Conservation (phyloP, 2,329 filamentous ascomycete genomes). For the Calonectria hongkongensis region DNA sequence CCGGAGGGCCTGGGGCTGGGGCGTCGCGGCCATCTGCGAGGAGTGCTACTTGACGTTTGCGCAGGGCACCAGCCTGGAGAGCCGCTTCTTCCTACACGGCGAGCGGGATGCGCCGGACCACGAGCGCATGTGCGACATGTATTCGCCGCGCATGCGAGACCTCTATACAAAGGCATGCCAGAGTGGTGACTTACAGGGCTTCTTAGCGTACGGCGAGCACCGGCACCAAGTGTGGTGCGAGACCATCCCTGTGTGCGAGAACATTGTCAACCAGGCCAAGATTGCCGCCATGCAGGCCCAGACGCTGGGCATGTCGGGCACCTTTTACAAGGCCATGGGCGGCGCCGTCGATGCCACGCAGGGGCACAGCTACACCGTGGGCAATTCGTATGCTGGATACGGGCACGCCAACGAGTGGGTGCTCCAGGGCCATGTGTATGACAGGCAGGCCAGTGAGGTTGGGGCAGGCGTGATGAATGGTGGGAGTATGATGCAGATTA, state of each 20-base stretch:
- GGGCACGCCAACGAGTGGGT: slow-evolving; percentile 57
- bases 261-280: slow-evolving; percentile 53
- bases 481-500: slow-evolving; percentile 47
- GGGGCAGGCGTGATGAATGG: slow-evolving; percentile 37
- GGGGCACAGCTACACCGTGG: slow-evolving; percentile 54
- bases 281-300: slow-evolving; percentile 53
- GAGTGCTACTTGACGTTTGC: slow-evolving; percentile 61
- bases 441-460: slow-evolving; percentile 54
- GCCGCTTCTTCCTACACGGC: slow-evolving; percentile 55
- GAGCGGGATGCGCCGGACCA: slow-evolving; percentile 37
- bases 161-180: slow-evolving; percentile 58
- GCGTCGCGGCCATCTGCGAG: slow-evolving; percentile 59
- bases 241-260: slow-evolving; percentile 53
- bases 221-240: slow-evolving; percentile 57
- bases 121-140: slow-evolving; percentile 60
- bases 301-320: slow-evolving; percentile 52
- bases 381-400: slow-evolving; percentile 57
- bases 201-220: slow-evolving; percentile 54
- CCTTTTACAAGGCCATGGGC: slow-evolving; percentile 53
- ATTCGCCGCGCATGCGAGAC: slow-evolving; percentile 60
- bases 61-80: slow-evolving; percentile 53
- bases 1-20: slow-evolving; percentile 61
- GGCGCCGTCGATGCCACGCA: slow-evolving; percentile 33
- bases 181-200: slow-evolving; percentile 46
- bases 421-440: slow-evolving; percentile 56